Evolutionary conservation across 345 rosid genomes (phyloP), one percentile per base, ranked within the genome.

Genomic region (Acer campestre): DNA sequence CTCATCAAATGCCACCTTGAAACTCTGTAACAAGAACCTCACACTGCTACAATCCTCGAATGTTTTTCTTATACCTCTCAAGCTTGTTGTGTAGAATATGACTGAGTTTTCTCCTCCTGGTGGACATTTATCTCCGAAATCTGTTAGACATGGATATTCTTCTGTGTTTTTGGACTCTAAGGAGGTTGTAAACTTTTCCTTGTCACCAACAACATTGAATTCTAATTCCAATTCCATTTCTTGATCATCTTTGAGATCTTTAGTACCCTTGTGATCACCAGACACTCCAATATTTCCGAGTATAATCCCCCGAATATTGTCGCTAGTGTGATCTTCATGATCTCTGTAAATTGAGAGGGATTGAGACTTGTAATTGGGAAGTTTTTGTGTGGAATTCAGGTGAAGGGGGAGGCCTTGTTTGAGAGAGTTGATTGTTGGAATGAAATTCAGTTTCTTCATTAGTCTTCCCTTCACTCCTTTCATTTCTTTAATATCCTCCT

Each of bases 31-130:
- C 73, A 96, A 77, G 77, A 91, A 90, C 68, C 89, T 82, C 31
- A 94, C 79, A 8, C 86, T 80, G 58, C 80, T 85, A 69, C 99
- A 96, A 27, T 89, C 93, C 79, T 94, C 93, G 10, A 90, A 94
- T 4, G 99, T 96, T 75, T 90, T 96, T 73, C 98, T 81, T 77
- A 96, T 89, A 27, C 93, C 90, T 78, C 95, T 81, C 70, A 96
- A 73, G 80, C 94, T 85, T 68, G 97, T 94, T 18, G 98, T 82
- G 84, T 96, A 96, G 67, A 96, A 88, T 3, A 94, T 84, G 9
- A 96, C 88, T 0, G 91, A 77, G 4, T 88, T 89, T 23, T 84
- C 87, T 61, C 97, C 97, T 75, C 88, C 90, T 0, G 98, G 93
- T 6, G 93, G 97, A 59, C 90, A 89, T 70, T 79, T 90, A 79